A percentile compares a stretch with the other conserved stretches of the same genome.
phyloP scores from a whole-genome alignment of 1,139 yeast genomes.

The Lodderomyces theae region DNA sequence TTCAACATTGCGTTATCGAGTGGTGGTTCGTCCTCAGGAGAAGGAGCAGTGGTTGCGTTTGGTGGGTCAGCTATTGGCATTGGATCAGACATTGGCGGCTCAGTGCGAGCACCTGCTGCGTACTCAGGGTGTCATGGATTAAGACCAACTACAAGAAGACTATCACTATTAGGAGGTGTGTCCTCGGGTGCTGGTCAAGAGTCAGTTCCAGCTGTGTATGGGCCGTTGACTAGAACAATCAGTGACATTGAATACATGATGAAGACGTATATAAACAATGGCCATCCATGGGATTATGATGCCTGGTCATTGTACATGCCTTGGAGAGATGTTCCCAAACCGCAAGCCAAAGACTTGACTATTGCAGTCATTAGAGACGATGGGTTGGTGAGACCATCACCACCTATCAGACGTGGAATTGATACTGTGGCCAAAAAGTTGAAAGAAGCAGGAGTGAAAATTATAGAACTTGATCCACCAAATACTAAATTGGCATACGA shows the following conservation, averaged over 20 bases:
- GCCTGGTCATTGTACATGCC: conserved; percentile 53
- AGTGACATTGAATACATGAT: conserved; percentile 65
- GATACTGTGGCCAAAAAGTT: conserved; percentile 27
- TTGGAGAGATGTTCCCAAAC: conserved; percentile 55
- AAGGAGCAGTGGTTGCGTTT: conserved; percentile 65
- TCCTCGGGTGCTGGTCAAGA: conserved; percentile 59
- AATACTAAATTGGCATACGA: conserved; percentile 50
- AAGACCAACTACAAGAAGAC: conserved; percentile 65
- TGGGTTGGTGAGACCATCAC: conserved; percentile 42
- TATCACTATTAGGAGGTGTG: conserved; percentile 50
- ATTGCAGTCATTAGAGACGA: conserved; percentile 42
- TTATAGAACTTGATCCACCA: conserved; percentile 50
- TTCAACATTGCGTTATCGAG: conserved; percentile 39
- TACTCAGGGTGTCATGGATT: conserved; percentile 65
- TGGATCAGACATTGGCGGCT: conserved; percentile 80
- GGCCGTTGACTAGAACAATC: conserved; percentile 61
- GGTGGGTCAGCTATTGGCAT: conserved; percentile 67
- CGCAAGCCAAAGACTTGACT: conserved; percentile 37
- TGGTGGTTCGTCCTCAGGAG: conserved; percentile 77
- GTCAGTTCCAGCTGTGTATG: conserved; percentile 57
- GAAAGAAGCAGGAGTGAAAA: conserved; percentile 29
- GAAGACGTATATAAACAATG: conserved; percentile 53
- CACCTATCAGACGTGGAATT: conserved; percentile 51
- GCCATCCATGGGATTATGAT: conserved; percentile 71
- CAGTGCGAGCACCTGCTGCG: conserved; percentile 75